Percentiles rank a stretch among this genome's conserved stretches.
phyloP scores from a whole-genome alignment of 805 yeast species.

The Sungouiozyma intestinalis region DNA sequence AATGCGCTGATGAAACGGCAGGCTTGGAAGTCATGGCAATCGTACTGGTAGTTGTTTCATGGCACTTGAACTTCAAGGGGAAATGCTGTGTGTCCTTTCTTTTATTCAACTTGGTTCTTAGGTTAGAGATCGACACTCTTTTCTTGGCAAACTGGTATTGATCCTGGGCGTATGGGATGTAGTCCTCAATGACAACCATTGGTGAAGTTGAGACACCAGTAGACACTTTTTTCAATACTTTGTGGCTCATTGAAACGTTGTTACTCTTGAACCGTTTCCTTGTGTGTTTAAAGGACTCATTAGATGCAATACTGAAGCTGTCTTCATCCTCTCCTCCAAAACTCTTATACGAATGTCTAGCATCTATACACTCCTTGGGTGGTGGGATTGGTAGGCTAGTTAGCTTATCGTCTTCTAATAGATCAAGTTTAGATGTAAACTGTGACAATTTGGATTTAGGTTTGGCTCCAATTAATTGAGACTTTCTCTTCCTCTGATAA shows the following conservation, averaged over 20 bases:
- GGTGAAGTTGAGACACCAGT: constrained; percentile 13
- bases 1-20: neutral
- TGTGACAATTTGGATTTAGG: constrained; percentile 20
- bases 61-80: constrained; percentile 17
- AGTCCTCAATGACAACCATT: constrained; percentile 24
- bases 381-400: constrained; percentile 26
- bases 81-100: constrained; percentile 12
- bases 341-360: neutral
- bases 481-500: constrained; percentile 15
- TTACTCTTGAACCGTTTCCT: constrained; percentile 5
- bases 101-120: constrained; percentile 17
- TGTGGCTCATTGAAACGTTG: neutral
- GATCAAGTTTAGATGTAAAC: constrained; percentile 23
- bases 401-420: constrained; percentile 21
- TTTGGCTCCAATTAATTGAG: constrained; percentile 22
- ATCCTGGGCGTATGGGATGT: constrained; percentile 13
- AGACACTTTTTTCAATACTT: constrained; percentile 3
- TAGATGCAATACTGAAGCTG: constrained; percentile 11
- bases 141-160: constrained; percentile 6
- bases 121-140: constrained; percentile 21
- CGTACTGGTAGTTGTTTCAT: neutral
- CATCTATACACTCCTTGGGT: constrained; percentile 7
- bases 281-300: constrained; percentile 7
- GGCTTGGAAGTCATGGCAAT: neutral
- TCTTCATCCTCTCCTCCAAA: constrained; percentile 1